These are phyloP conservation scores for Boletellus ananas DNA, from an alignment of 768 basidiomycete species.

Conservation along the genomic window DNA sequence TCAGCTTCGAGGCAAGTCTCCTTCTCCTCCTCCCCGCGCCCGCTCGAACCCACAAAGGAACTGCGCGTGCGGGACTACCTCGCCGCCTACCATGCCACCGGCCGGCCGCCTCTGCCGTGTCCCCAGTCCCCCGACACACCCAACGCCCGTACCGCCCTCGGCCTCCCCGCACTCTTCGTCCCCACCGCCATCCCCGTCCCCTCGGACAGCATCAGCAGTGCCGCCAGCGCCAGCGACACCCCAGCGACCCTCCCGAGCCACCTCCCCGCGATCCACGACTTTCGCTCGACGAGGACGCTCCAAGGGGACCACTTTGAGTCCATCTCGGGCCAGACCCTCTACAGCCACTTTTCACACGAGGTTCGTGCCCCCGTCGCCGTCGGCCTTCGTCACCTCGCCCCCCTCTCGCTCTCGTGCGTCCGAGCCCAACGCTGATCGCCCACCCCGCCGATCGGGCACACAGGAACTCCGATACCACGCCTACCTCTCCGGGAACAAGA, in stretches of 20 bases:
- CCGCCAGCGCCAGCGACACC: neutral
- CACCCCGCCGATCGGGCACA: conserved; percentile 6
- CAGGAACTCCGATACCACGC: conserved; percentile 45
- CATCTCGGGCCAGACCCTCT: conserved; percentile 38
- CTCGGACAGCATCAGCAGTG: neutral
- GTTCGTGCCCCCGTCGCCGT: conserved; percentile 27
- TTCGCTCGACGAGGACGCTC: conserved; percentile 23
- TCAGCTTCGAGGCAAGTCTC: conserved; percentile 28
- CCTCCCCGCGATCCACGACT: conserved; percentile 23
- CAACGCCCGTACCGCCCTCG: conserved; percentile 40
- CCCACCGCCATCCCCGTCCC: conserved; percentile 32
- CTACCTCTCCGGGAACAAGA: conserved; percentile 37
- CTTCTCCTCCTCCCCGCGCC: no score
- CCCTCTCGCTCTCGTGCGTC: no score
- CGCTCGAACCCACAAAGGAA: conserved; percentile 39
- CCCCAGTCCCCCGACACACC: conserved; percentile 46
- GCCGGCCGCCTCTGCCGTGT: conserved; percentile 45
- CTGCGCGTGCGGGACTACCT: conserved; percentile 53
- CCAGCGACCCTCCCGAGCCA: conserved; percentile 7
- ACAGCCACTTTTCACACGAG: conserved; percentile 38
- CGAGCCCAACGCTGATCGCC: conserved; percentile 3
- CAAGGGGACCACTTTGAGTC: conserved; percentile 32
- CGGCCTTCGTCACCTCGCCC: conserved; percentile 1
- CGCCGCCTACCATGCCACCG: conserved; percentile 43
- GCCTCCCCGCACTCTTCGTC: conserved; percentile 50